These are phyloP conservation scores for Carex pumila DNA, from an alignment of 176 grass and related monocot genomes.

Conservation along the genomic window DNA sequence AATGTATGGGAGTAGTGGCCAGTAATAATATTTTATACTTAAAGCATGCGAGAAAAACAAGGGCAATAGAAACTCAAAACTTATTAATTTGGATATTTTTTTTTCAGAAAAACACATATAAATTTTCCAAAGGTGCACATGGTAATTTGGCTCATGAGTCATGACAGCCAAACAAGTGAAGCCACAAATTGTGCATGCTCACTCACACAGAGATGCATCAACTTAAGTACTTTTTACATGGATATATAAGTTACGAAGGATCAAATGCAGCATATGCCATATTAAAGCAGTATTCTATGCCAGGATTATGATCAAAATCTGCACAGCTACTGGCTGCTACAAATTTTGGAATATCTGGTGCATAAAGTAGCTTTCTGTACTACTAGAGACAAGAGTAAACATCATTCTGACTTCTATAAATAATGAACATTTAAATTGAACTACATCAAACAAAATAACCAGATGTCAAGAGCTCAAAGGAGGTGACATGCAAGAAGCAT, in stretches of 20 bases:
- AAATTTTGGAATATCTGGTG: neutral
- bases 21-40: no score
- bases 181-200: neutral
- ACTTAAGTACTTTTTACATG: neutral
- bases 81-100: neutral
- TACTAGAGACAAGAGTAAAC: neutral
- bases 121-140: neutral
- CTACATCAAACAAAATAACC: neutral
- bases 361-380: neutral
- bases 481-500: slow-evolving; percentile 18
- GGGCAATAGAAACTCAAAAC: neutral
- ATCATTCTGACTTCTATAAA: neutral
- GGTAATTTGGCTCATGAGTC: neutral
- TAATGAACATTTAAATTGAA: neutral
- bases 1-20: neutral
- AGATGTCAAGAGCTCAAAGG: neutral
- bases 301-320: neutral
- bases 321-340: neutral
- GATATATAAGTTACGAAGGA: neutral
- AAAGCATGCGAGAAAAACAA: neutral
- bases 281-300: neutral
- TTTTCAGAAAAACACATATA: neutral
- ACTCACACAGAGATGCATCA: neutral
- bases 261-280: neutral
- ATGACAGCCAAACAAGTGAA: neutral